Evolutionary conservation across 176 grass and related monocot genomes (phyloP).

Genomic region (Cenchrus fungigraminus): DNA sequence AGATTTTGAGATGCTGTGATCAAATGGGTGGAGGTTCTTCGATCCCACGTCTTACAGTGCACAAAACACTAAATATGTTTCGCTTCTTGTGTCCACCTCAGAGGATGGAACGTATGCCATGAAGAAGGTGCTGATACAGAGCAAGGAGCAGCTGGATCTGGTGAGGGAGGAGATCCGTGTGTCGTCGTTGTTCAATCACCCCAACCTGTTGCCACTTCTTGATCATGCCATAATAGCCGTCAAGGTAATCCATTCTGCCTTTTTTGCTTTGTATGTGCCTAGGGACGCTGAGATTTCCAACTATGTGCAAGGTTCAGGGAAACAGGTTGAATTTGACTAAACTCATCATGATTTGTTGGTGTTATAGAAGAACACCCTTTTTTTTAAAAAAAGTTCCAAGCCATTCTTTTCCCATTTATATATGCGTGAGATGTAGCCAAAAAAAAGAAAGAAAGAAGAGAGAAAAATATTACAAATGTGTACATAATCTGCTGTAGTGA

Average conservation of each 20-base stretch:
- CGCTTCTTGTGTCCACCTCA: constrained; percentile 36
- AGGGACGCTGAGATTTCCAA: neutral
- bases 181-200: constrained; percentile 80
- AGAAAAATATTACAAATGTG: neutral
- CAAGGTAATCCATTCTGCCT: constrained; percentile 51
- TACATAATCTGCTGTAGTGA: constrained; percentile 5
- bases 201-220: constrained; percentile 85
- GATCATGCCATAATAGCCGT: constrained; percentile 81
- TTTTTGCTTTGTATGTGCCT: neutral
- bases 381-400: neutral
- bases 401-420: constrained; percentile 1
- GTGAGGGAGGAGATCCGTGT: constrained; percentile 91
- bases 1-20: neutral
- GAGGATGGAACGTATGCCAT: constrained; percentile 87
- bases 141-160: constrained; percentile 87
- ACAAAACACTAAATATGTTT: neutral
- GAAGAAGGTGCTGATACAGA: constrained; percentile 95
- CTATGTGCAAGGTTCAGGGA: constrained; percentile 6
- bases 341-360: neutral
- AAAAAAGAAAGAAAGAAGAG: neutral
- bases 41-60: neutral
- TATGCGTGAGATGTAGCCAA: neutral
- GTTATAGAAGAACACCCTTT: neutral
- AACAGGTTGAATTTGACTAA: neutral
- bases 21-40: neutral